Base-by-base conservation (phyloP, 2,329 filamentous ascomycete genomes). In the Ambrosiella beaveri region DNA sequence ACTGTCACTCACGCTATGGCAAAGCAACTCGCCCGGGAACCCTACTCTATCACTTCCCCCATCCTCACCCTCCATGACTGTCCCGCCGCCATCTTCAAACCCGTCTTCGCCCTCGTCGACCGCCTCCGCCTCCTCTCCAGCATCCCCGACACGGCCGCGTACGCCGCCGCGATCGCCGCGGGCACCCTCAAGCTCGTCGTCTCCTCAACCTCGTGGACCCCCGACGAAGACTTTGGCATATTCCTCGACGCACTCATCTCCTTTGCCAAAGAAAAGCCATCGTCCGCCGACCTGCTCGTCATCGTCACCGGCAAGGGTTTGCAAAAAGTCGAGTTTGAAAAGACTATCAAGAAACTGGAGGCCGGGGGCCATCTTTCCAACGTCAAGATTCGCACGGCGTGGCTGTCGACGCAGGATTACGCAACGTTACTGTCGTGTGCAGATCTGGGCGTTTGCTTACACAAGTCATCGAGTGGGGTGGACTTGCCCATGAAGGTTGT, bases 401-500 rank as follows among this genome's bases (percentile, higher is more conserved):
- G 93, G 85, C 77, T 98, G 15, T 85, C 81, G 7, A 84, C 87
- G 4, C 75, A 80, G 57, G 86, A 95, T 68, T 98, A 98, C 67
- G 91, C 93, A 0, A 76, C 74, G 0, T 76, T 98, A 3, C 80
- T 98, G 37, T 86, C 85, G 9, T 84, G 84, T 50, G 89, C 93
- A 2, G 91, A 96, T 65, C 74, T 98, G 0, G 93, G 93, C 8
- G 81, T 98, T 27, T 95, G 88, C 59, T 74, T 98, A 35, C 93
- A 98, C 71, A 95, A 82, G 63, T 96, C 89, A 12, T 94, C 86
- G 63, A 95, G 88, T 1, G 93, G 93, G 1, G 89, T 98, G 0
- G 93, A 98, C 69, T 74, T 98, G 17, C 93, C 93, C 0, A 98
- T 98, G 93, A 98, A 98, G 71, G 89, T 98, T 0, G 90, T 98